phyloP scores from a whole-genome alignment of 495 filamentous ascomycete species.

The Podospora fimiseda region DNA sequence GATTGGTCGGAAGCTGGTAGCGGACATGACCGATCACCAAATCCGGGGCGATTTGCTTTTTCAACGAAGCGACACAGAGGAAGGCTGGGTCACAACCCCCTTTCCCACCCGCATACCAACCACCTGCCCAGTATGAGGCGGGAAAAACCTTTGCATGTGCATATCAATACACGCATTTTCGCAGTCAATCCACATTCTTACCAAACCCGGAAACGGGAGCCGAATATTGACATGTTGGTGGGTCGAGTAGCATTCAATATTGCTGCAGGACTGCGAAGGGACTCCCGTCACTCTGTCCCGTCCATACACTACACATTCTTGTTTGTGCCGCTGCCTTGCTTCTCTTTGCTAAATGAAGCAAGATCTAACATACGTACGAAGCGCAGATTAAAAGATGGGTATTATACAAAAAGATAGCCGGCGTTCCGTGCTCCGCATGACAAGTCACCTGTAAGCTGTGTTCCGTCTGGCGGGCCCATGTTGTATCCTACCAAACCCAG shows the following conservation, averaged over 20 bases:
- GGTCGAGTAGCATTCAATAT: not conserved
- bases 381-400: too few species aligned
- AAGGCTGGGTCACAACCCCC: not conserved
- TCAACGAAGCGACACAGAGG: not conserved
- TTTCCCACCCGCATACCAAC: too few species aligned
- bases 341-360: too few species aligned
- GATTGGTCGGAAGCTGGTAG: not conserved
- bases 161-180: too few species aligned
- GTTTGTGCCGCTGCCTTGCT: not conserved
- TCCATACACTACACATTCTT: too few species aligned
- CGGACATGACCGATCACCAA: slow-evolving; percentile 1
- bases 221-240: not conserved
- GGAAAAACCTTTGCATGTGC: too few species aligned
- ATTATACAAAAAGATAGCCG: not conserved
- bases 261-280: not conserved
- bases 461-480: not conserved
- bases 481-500: not conserved
- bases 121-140: too few species aligned
- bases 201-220: not conserved
- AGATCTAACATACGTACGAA: too few species aligned
- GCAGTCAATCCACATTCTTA: not conserved
- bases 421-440: not conserved
- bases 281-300: too few species aligned
- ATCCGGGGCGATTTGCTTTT: not conserved
- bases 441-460: not conserved